phyloP scores from a whole-genome alignment of 768 basidiomycete genomes.

The Neoboletus magnificus region DNA sequence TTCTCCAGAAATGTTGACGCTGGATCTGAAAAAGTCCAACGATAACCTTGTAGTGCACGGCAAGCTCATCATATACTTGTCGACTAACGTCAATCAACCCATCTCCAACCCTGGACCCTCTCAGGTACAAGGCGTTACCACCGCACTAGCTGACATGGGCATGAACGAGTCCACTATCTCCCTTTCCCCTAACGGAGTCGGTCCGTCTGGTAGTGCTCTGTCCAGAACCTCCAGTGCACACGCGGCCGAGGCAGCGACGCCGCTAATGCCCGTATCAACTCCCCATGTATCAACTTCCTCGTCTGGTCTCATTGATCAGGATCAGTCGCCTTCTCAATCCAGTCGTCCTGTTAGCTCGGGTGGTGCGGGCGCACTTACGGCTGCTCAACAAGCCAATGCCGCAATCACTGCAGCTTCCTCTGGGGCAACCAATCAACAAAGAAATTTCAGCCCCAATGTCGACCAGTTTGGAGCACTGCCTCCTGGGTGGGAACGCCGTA shows the following conservation, averaged over 20 bases:
- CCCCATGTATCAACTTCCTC: constrained; percentile 28
- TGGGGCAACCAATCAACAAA: constrained; percentile 48
- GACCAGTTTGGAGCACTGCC: constrained; percentile 94
- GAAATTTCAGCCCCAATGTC: constrained; percentile 91
- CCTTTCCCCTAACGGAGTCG: constrained; percentile 46
- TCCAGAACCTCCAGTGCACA: constrained; percentile 70
- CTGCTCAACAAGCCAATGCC: constrained; percentile 20
- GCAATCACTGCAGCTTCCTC: constrained; percentile 33
- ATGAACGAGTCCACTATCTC: constrained; percentile 58
- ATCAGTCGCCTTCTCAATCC: constrained; percentile 25
- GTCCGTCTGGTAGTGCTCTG: constrained; percentile 39
- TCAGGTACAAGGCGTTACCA: constrained; percentile 56
- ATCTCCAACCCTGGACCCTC: constrained; percentile 83
- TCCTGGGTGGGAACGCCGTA: constrained; percentile 92
- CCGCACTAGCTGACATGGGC: constrained; percentile 59
- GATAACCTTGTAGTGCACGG: constrained; percentile 98
- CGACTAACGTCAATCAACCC: constrained; percentile 83
- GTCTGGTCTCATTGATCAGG: constrained; percentile 28
- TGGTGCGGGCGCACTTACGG: constrained; percentile 17
- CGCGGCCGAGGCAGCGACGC: constrained; percentile 49
- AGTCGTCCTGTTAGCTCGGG: constrained; percentile 39
- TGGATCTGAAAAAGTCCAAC: constrained; percentile 98
- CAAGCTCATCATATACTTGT: constrained; percentile 94
- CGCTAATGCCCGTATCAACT: constrained; percentile 41
- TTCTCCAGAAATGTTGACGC: constrained; percentile 83